Percentiles rank a stretch among this genome's conserved stretches.
phyloP scores from a whole-genome alignment of 106 monocot genomes.

The Vanilla planifolia region DNA sequence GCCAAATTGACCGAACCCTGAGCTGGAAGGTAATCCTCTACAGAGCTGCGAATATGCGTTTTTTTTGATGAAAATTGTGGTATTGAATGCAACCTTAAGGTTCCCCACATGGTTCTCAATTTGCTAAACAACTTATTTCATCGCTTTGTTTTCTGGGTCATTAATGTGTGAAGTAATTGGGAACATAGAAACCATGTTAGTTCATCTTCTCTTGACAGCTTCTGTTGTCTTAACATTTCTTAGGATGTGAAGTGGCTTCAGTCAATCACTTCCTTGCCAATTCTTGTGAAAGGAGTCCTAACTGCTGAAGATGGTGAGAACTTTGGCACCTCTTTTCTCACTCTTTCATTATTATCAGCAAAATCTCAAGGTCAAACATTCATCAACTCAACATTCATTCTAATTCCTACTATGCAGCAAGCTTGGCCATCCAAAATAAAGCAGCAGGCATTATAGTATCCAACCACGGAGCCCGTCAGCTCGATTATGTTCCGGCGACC shows the following conservation, averaged over 20 bases:
- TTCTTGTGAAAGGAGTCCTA: conserved; percentile 47
- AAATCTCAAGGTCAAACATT: neutral
- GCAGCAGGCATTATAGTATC: conserved; percentile 61
- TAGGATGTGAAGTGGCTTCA: conserved; percentile 55
- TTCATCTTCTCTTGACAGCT: too few relatives aligned
- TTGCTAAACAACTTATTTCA: too few relatives aligned
- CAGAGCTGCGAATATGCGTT: too few relatives aligned
- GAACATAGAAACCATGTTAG: too few relatives aligned
- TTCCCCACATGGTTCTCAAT: too few relatives aligned
- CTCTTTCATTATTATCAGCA: conserved; percentile 1
- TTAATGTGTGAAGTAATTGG: too few relatives aligned
- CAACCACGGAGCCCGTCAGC: conserved; percentile 72
- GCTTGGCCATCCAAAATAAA: conserved; percentile 41
- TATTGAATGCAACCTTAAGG: too few relatives aligned
- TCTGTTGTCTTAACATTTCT: neutral
- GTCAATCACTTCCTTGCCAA: conserved; percentile 46
- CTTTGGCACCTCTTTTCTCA: neutral
- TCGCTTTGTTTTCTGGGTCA: too few relatives aligned
- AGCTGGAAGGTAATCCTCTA: conserved; percentile 79
- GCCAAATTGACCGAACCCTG: conserved; percentile 43
- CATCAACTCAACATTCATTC: neutral
- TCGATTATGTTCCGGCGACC: conserved; percentile 59
- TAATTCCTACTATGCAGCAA: conserved; percentile 26
- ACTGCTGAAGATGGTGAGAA: conserved; percentile 44
- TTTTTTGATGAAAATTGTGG: too few relatives aligned